These are phyloP conservation scores for Paraglomus occultum DNA, from an alignment of 192 early-diverging fungal species.

Conservation along the genomic window DNA sequence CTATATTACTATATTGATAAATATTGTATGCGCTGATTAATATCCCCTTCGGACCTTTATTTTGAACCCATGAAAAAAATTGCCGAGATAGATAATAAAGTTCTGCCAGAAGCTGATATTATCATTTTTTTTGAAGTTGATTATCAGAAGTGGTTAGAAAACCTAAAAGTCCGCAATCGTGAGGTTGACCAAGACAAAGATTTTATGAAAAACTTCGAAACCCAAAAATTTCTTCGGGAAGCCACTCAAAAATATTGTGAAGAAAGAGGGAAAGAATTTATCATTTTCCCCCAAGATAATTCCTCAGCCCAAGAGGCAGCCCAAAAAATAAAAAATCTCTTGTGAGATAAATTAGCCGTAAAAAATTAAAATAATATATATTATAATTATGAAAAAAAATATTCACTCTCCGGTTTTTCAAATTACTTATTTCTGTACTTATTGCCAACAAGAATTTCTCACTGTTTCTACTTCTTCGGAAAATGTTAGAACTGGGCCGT, in stretches of 20 bases:
- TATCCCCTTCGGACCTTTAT: conserved; percentile 5
- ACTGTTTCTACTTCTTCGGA: no score
- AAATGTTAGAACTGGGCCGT: no score
- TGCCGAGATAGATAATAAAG: conserved; percentile 7
- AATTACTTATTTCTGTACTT: no score
- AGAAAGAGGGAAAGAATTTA: conserved; percentile 10
- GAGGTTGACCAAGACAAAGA: not conserved
- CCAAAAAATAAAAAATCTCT: not conserved
- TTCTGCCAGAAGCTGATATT: not conserved
- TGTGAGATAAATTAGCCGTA: not conserved
- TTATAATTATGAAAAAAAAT: no score
- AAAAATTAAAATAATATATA: no score
- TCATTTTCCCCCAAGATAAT: conserved; percentile 17
- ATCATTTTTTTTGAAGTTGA: conserved; percentile 12
- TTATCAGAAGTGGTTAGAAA: not conserved
- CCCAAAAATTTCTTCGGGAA: conserved; percentile 18
- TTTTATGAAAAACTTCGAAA: conserved; percentile 18
- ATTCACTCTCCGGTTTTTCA: no score
- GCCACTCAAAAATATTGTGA: conserved; percentile 7
- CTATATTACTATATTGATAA: conserved; percentile 16
- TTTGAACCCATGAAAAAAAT: conserved; percentile 3
- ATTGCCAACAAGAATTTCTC: no score
- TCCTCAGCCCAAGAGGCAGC: conserved; percentile 1
- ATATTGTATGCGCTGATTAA: conserved; percentile 17
- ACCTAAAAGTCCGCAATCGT: not conserved